Percentiles rank a stretch among this genome's conserved stretches.
phyloP scores from a whole-genome alignment of 2,329 filamentous ascomycete species.

The Diaporthe longicolla region DNA sequence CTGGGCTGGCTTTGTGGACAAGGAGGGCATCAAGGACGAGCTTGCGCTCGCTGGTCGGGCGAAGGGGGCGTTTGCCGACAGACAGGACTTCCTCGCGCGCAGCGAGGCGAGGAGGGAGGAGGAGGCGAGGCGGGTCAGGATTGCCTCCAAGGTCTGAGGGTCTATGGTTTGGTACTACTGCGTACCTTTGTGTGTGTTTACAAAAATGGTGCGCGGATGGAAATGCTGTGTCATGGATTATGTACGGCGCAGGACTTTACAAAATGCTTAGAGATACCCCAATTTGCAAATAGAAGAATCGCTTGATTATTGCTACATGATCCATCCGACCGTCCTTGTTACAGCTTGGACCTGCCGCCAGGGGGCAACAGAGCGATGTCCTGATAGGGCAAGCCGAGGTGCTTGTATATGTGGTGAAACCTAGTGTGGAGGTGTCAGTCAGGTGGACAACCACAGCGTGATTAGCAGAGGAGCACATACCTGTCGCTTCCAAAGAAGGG shows the following conservation, averaged over 20 bases:
- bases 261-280: constrained; percentile 38
- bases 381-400: constrained; percentile 72
- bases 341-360: constrained; percentile 54
- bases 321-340: neutral
- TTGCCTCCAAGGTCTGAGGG: constrained; percentile 55
- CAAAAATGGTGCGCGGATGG: neutral
- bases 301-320: neutral
- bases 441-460: neutral
- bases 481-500: constrained; percentile 85
- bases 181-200: neutral
- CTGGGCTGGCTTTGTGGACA: constrained; percentile 80
- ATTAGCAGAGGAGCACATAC: constrained; percentile 51
- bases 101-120: constrained; percentile 75
- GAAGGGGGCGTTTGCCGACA: constrained; percentile 73
- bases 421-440: constrained; percentile 52
- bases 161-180: neutral
- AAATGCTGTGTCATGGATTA: neutral
- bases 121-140: constrained; percentile 68
- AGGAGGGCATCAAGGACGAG: constrained; percentile 79
- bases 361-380: constrained; percentile 63
- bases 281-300: constrained; percentile 27
- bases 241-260: constrained; percentile 1
- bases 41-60: constrained; percentile 74
- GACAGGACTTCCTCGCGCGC: constrained; percentile 76
- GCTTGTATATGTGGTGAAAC: constrained; percentile 78